These are phyloP conservation scores for Ophiocordyceps camponoti-leonardi DNA, from an alignment of 2,329 filamentous ascomycete genomes.

Conservation along the genomic window DNA sequence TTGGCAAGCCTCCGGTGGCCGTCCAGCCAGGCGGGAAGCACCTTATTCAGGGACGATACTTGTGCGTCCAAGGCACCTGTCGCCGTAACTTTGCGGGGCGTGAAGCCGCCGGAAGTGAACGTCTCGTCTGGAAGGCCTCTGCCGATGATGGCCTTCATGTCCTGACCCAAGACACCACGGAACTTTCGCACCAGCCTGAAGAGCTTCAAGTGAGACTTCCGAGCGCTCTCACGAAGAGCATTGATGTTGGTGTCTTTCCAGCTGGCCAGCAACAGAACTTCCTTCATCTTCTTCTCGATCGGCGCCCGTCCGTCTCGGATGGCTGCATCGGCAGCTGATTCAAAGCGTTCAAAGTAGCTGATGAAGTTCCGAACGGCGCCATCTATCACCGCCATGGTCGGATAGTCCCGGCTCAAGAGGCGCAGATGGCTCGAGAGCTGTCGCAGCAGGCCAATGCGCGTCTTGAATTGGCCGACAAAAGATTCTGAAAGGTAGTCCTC, in stretches of 20 bases:
- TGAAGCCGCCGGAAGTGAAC: conserved; percentile 3
- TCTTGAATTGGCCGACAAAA: conserved; percentile 63
- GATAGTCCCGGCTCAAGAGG: conserved; percentile 41
- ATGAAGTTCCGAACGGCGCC: conserved; percentile 62
- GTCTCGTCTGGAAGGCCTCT: conserved; percentile 39
- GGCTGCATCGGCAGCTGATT: conserved; percentile 43
- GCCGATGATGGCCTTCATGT: conserved; percentile 48
- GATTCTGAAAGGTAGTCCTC: conserved; percentile 65
- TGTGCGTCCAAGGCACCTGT: conserved; percentile 4
- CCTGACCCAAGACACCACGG: conserved; percentile 57
- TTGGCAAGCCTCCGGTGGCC: conserved; percentile 54
- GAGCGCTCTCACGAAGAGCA: conserved; percentile 73
- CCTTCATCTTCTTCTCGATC: conserved; percentile 84
- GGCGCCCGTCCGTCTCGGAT: conserved; percentile 50
- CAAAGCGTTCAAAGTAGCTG: conserved; percentile 55
- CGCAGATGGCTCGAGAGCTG: conserved; percentile 49
- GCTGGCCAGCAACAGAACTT: conserved; percentile 81
- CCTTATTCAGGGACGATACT: conserved; percentile 7
- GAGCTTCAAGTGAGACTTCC: conserved; percentile 77
- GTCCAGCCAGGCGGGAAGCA: conserved; percentile 20
- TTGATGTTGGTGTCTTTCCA: conserved; percentile 98
- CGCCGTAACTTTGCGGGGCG: conserved; percentile 1
- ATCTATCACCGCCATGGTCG: conserved; percentile 37
- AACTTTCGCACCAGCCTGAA: conserved; percentile 89
- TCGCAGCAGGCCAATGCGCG: conserved; percentile 53